Percentiles rank a stretch among this genome's conserved stretches.
These are phyloP conservation scores for Paecilomyces sp. DNA, from an alignment of 2,329 filamentous ascomycete genomes.

Conservation along the genomic window DNA sequence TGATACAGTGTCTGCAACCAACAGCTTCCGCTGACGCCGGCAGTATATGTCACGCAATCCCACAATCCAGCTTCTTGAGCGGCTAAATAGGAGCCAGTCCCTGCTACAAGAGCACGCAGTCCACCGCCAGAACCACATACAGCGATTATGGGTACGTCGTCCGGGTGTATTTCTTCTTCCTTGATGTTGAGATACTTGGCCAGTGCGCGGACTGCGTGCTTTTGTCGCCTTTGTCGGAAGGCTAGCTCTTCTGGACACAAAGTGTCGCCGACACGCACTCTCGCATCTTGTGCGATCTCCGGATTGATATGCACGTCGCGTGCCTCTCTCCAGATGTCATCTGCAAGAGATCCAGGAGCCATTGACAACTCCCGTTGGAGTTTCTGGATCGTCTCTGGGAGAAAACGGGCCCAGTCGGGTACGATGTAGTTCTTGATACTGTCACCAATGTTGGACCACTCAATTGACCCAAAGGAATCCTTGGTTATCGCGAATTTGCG, in stretches of 20 bases:
- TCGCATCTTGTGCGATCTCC: conserved; percentile 75
- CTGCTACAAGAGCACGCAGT: conserved; percentile 80
- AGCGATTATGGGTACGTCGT: conserved; percentile 88
- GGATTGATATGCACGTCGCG: conserved; percentile 77
- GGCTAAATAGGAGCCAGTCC: conserved; percentile 78
- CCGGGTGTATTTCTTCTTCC: conserved; percentile 76
- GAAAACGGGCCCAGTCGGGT: conserved; percentile 70
- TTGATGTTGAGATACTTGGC: conserved; percentile 74
- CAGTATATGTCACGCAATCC: conserved; percentile 90
- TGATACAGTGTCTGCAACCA: conserved; percentile 89
- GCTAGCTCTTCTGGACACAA: conserved; percentile 77
- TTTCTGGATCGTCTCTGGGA: conserved; percentile 73
- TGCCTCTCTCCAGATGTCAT: conserved; percentile 90
- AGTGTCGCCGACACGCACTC: conserved; percentile 71
- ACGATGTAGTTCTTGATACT: conserved; percentile 64
- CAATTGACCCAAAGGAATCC: conserved; percentile 31
- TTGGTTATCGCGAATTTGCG: conserved; percentile 33
- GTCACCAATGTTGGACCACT: conserved; percentile 41
- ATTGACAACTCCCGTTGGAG: conserved; percentile 82
- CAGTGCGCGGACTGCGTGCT: conserved; percentile 63
- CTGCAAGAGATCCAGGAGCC: conserved; percentile 77
- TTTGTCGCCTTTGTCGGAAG: conserved; percentile 63
- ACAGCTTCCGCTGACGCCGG: conserved; percentile 91
- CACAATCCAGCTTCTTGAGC: conserved; percentile 81
- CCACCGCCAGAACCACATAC: conserved; percentile 93